A percentile compares a stretch with the other conserved stretches of the same genome.
Conservation (phyloP, 1,284 basidiomycete genomes). For the Ceratorhiza oryzae-sativae region DNA sequence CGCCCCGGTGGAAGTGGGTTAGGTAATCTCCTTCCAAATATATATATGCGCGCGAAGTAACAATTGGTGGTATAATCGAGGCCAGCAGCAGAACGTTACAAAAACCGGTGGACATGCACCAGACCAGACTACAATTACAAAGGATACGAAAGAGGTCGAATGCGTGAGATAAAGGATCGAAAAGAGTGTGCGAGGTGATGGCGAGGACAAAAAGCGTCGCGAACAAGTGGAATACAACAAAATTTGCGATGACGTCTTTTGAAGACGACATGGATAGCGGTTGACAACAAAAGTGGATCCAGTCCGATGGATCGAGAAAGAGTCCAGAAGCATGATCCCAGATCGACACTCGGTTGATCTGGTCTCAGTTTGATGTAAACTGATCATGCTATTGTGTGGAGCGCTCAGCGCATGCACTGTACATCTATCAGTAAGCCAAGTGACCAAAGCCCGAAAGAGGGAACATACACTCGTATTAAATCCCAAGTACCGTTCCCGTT, state of each 20-base stretch:
- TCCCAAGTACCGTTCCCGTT: constrained; percentile 27
- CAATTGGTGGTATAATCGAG: not conserved
- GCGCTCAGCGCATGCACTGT: constrained; percentile 15
- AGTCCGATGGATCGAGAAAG: no score
- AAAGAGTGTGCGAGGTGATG: not conserved
- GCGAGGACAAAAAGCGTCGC: not conserved
- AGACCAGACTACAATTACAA: not conserved
- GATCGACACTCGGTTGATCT: not conserved
- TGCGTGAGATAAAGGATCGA: not conserved
- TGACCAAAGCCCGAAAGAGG: not conserved
- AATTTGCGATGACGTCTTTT: no score
- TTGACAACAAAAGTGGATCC: no score
- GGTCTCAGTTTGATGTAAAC: not conserved
- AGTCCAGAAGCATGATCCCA: no score
- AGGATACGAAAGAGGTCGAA: no score
- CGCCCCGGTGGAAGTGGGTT: not conserved
- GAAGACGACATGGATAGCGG: no score
- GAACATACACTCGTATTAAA: constrained; percentile 11
- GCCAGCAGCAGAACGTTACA: not conserved
- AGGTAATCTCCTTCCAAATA: not conserved
- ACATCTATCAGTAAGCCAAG: not conserved
- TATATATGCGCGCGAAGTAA: no score
- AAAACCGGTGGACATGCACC: not conserved
- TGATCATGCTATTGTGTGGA: not conserved
- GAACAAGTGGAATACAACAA: not conserved